A percentile compares a stretch with the other conserved stretches of the same genome.
Evolutionary conservation across 2,329 filamentous ascomycete species (phyloP).

Genomic region (Penicillium sp.): DNA sequence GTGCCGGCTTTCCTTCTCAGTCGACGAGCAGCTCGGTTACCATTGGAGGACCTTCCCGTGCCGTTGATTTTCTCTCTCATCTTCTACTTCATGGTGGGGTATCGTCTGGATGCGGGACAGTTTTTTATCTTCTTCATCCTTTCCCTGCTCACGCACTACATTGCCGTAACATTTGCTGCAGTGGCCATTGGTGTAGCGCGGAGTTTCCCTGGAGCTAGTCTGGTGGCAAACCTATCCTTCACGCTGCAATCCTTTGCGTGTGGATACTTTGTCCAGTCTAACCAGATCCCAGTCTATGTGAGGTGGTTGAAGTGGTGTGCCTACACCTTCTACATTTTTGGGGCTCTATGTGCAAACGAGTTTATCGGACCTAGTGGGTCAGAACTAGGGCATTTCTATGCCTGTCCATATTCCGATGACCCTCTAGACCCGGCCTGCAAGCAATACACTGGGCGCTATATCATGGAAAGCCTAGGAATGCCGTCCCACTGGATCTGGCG

Average conservation of each 20-base stretch:
- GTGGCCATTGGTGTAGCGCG: constrained; percentile 65
- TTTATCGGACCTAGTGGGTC: constrained; percentile 51
- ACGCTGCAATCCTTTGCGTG: constrained; percentile 74
- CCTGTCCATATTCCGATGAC: constrained; percentile 66
- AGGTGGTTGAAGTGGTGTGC: constrained; percentile 65
- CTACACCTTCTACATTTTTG: constrained; percentile 61
- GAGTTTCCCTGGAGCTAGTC: constrained; percentile 67
- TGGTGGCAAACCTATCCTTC: constrained; percentile 71
- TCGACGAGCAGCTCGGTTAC: constrained; percentile 65
- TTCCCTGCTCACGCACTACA: constrained; percentile 69
- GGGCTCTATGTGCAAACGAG: constrained; percentile 70
- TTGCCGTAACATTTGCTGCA: constrained; percentile 70
- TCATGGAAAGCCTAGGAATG: constrained; percentile 68
- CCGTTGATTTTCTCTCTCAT: constrained; percentile 69
- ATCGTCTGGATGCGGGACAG: constrained; percentile 60
- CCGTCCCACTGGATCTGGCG: constrained; percentile 66
- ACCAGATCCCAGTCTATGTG: constrained; percentile 74
- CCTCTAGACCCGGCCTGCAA: constrained; percentile 63
- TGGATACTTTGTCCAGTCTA: constrained; percentile 72
- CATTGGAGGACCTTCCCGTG: constrained; percentile 71
- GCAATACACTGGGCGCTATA: constrained; percentile 67
- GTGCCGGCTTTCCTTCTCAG: constrained; percentile 70
- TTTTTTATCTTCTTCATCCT: constrained; percentile 74
- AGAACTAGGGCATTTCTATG: constrained; percentile 64
- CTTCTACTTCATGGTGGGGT: constrained; percentile 77